Evolutionary conservation across 2,329 filamentous ascomycete species (phyloP), one percentile per base, ranked within the genome.

Genomic region (Incumbomyces lentus): DNA sequence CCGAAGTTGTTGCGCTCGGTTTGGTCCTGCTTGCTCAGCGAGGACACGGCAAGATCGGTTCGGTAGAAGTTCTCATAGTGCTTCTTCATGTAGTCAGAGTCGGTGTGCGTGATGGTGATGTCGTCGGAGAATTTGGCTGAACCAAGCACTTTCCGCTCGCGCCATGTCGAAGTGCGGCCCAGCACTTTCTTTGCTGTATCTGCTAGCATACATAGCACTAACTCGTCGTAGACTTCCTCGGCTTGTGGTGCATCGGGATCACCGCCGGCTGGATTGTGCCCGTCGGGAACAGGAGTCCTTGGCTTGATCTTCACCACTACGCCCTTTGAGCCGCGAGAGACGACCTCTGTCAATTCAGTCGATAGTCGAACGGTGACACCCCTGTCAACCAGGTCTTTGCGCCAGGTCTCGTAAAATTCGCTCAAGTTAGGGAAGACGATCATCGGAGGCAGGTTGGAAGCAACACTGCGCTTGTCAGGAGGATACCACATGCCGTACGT

Each of bases 81-180:
- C 31, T 68, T 69, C 40, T 72, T 68, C 66, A 80, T 78, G 61
- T 80, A 80, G 16, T 68, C 63, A 12, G 65, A 62, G 54, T 81
- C 77, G 49, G 68, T 71, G 55, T 80, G 77, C 2, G 75, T 80
- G 53, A 80, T 71, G 16, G 77, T 80, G 52, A 80, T 73, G 56
- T 80, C 76, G 64, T 80, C 72, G 48, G 71, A 74, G 60, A 79
- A 80, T 49, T 78, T 78, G 8, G 82, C 82, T 13, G 79, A 77
- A n/a, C 82, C 80, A 0, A 89, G 74, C 8, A 90, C 76, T 36
- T 74, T 72, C 40, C 70, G 76, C 60, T 89, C 83, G 33, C 73
- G 70, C 68, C 75, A 78, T 10, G 67, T 73, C 10, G 75, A 69
- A 18, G 70, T 71, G 13, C 66, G 62, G 36, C 65, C 64, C 2